phyloP scores from a whole-genome alignment of 192 early-diverging fungal genomes.

The Coemansia guatemalensis region DNA sequence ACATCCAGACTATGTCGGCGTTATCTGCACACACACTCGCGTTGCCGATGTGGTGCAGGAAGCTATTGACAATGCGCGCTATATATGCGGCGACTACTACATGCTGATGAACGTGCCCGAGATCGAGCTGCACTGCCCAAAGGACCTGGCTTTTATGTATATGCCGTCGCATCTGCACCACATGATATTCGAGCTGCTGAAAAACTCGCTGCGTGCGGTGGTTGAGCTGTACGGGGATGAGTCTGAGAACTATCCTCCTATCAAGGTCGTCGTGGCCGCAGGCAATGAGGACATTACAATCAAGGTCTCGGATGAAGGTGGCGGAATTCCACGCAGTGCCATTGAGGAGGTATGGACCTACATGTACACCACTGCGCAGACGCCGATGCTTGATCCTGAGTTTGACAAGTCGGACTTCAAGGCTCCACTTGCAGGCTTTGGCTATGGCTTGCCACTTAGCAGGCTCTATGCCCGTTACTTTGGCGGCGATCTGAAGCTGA shows the following conservation, averaged over 20 bases:
- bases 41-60: slow-evolving; percentile 80
- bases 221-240: slow-evolving; percentile 89
- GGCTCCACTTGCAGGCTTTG: slow-evolving; percentile 85
- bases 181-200: slow-evolving; percentile 97
- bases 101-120: slow-evolving; percentile 78
- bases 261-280: slow-evolving; percentile 88
- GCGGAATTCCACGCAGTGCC: slow-evolving; percentile 85
- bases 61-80: slow-evolving; percentile 87
- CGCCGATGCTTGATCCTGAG: slow-evolving; percentile 66
- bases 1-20: slow-evolving; percentile 80
- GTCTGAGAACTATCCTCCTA: slow-evolving; percentile 84
- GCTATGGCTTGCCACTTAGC: slow-evolving; percentile 93
- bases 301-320: slow-evolving; percentile 95
- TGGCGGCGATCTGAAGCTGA: slow-evolving; percentile 91
- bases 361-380: slow-evolving; percentile 83
- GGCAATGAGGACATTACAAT: slow-evolving; percentile 94
- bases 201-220: slow-evolving; percentile 93
- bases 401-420: slow-evolving; percentile 76
- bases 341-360: slow-evolving; percentile 94
- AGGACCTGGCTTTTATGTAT: slow-evolving; percentile 92
- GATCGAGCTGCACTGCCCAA: slow-evolving; percentile 70
- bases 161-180: slow-evolving; percentile 94
- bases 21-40: slow-evolving; percentile 89
- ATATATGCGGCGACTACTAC: slow-evolving; percentile 90
- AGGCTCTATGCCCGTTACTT: slow-evolving; percentile 89